Evolutionary conservation across 2,329 filamentous ascomycete species (phyloP), one percentile per base, ranked within the genome.

Genomic region (Pseudocercospora pini-densiflorae): DNA sequence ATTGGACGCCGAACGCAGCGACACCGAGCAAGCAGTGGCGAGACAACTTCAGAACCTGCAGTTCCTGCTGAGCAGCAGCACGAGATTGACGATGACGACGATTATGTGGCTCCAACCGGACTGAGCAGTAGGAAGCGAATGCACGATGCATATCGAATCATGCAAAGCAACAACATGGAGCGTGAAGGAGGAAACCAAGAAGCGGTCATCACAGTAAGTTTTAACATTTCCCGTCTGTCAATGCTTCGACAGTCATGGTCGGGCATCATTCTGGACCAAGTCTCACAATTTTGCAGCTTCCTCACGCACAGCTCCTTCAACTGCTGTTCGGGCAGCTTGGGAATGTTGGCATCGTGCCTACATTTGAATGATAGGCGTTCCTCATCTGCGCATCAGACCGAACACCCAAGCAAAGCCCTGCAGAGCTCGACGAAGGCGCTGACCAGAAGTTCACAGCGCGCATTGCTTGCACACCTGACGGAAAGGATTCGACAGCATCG

Each of bases 81-180:
- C 63, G 72, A 33, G 54, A 57, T 19, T 53, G 53, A 59, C 29
- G 19, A 76, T 27, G 73, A 76, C 14, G 79, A 82, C 40, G 76
- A 77, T 0, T 76, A 77, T 49, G 77, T 82, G 24, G 77, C 79
- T 5, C 71, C 73, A 5, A 79, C 77, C 19, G 86, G 87, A 1
- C 81, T 90, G 12, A 75, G 79, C 27, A 89, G 86, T 70, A 79
- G 86, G 45, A 87, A 86, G 71, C 81, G 87, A 9, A 84, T 90
- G 79, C 83, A 89, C 43, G 80, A 87, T 61, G 84, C 83, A 61
- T 88, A 90, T 64, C 82, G 85, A 65, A 90, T 90, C 71, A 87
- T 84, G 63, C 85, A 83, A 67, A 82, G 87, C 72, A 90, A 90
- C 72, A 87, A 90, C 71, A 82, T 86, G 67, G 83, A 87, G 64